Conservation (phyloP, 164 flowering plant species). For the Nymphaea thermarum region DNA sequence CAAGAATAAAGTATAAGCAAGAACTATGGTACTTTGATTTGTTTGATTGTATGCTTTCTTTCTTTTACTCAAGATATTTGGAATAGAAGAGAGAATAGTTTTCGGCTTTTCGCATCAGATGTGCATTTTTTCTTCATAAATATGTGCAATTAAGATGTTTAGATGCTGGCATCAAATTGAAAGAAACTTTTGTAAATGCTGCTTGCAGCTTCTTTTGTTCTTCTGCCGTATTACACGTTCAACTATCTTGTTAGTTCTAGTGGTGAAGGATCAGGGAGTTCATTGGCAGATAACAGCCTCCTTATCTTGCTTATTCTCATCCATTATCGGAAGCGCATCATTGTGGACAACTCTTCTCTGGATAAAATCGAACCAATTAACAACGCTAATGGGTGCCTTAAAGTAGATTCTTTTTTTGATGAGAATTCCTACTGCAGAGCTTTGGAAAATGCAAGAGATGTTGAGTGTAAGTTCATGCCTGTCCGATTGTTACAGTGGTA, state of each 20-base stretch:
- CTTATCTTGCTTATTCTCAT: constrained; percentile 64
- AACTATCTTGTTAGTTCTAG: constrained; percentile 55
- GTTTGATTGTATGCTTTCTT: background rate
- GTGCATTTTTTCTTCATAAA: background rate
- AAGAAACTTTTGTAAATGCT: constrained; percentile 5
- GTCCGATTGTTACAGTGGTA: background rate
- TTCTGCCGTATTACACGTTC: constrained; percentile 47
- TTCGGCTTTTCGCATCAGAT: background rate
- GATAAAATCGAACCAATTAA: constrained; percentile 27
- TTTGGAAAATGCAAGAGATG: constrained; percentile 70
- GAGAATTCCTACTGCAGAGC: constrained; percentile 74
- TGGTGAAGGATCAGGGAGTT: constrained; percentile 54
- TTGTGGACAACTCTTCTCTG: constrained; percentile 22
- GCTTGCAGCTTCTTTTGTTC: constrained; percentile 70
- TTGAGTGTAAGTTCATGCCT: constrained; percentile 55
- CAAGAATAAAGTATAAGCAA: background rate
- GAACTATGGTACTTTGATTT: background rate
- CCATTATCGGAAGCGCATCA: constrained; percentile 57
- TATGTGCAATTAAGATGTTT: background rate
- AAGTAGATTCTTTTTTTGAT: constrained; percentile 34
- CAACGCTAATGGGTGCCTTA: constrained; percentile 34
- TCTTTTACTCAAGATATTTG: no score
- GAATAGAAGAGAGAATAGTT: background rate
- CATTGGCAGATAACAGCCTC: constrained; percentile 70
- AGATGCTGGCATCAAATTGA: background rate